Evolutionary conservation across 1,284 basidiomycete genomes (phyloP).

Genomic region (Cystobasidiaceae sp.): DNA sequence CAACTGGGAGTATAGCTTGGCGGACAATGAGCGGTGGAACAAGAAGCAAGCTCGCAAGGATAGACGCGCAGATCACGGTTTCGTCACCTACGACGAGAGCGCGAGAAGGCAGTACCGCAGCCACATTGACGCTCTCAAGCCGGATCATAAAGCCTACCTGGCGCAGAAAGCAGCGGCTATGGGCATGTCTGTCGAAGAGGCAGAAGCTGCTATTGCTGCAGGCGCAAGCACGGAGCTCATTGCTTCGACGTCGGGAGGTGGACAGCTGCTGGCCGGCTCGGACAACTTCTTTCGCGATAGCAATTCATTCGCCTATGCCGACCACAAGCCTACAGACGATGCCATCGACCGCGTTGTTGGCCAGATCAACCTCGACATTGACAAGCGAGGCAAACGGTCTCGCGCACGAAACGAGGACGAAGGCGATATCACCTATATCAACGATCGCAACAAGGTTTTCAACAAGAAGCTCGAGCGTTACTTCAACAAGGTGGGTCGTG

Average conservation of each 20-base stretch:
- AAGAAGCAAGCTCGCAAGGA: slow-evolving; percentile 71
- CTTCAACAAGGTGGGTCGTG: slow-evolving; percentile 59
- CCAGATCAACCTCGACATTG: slow-evolving; percentile 87
- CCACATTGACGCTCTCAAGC: slow-evolving; percentile 77
- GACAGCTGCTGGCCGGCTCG: slow-evolving; percentile 44
- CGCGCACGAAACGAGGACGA: slow-evolving; percentile 84
- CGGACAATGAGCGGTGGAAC: slow-evolving; percentile 92
- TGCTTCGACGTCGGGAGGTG: background rate
- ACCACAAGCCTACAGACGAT: slow-evolving; percentile 88
- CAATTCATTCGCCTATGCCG: slow-evolving; percentile 65
- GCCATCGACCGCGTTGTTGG: slow-evolving; percentile 85
- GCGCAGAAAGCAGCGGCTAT: slow-evolving; percentile 77
- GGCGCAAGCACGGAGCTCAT: slow-evolving; percentile 5
- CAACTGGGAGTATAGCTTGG: slow-evolving; percentile 90
- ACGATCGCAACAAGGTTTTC: slow-evolving; percentile 96
- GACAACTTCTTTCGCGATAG: slow-evolving; percentile 73
- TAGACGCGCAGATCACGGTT: slow-evolving; percentile 70
- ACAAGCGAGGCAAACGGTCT: slow-evolving; percentile 79
- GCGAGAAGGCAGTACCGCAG: slow-evolving; percentile 86
- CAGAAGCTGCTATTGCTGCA: slow-evolving; percentile 43
- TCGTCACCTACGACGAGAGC: slow-evolving; percentile 82
- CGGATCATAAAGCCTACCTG: slow-evolving; percentile 77
- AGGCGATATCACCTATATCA: slow-evolving; percentile 97
- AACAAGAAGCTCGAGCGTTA: slow-evolving; percentile 99
- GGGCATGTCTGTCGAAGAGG: slow-evolving; percentile 52